Conservation (phyloP, 2,329 filamentous ascomycete genomes). For the Bipolaris victoriae region DNA sequence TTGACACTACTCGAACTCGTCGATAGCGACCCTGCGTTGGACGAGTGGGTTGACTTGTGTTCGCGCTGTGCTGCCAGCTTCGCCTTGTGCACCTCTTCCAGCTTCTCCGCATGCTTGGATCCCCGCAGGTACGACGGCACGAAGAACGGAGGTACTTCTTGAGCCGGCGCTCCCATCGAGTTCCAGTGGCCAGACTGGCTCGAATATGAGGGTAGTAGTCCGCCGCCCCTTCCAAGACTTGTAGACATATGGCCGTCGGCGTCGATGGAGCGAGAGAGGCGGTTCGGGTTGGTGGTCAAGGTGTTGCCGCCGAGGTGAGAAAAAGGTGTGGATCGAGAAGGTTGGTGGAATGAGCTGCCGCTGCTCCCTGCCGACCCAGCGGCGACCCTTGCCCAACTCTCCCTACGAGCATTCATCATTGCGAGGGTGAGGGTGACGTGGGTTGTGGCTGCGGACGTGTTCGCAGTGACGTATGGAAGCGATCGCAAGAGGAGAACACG, state of each 20-base stretch:
- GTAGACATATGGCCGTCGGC: constrained; percentile 56
- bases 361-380: constrained; percentile 54
- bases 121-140: constrained; percentile 81
- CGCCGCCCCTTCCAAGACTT: constrained; percentile 52
- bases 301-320: constrained; percentile 63
- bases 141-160: constrained; percentile 66
- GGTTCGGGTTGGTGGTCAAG: constrained; percentile 34
- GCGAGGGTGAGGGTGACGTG: constrained; percentile 11
- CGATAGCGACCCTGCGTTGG: constrained; percentile 57
- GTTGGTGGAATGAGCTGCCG: constrained; percentile 42
- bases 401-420: constrained; percentile 22
- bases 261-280: constrained; percentile 53
- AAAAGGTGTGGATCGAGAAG: constrained; percentile 53
- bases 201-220: constrained; percentile 54
- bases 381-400: constrained; percentile 65
- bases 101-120: constrained; percentile 77
- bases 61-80: constrained; percentile 60
- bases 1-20: constrained; percentile 64
- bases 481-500: constrained; percentile 5
- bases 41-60: constrained; percentile 51
- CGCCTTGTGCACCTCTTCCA: constrained; percentile 72
- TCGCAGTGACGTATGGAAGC: constrained; percentile 4
- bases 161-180: constrained; percentile 29
- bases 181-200: constrained; percentile 53
- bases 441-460: constrained; percentile 53